Conservation (phyloP, 495 filamentous ascomycete species). For the Penicillium crystallinum region DNA sequence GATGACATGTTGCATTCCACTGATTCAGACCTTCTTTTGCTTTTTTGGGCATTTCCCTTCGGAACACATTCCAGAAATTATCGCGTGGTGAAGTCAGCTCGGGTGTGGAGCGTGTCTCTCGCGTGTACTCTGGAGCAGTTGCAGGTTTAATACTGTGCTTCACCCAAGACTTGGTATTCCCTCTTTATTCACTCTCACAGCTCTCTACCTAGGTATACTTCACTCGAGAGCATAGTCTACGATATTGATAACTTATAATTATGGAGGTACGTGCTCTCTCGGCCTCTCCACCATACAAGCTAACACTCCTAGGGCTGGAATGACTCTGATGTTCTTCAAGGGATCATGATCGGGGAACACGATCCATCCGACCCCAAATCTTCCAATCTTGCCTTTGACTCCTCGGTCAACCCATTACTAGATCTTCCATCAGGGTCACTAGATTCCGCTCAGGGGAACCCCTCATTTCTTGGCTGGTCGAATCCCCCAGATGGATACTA, state of each 20-base stretch:
- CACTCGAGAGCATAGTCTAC: no score
- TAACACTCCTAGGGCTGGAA: slow-evolving; percentile 23
- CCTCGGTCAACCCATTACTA: slow-evolving; percentile 23
- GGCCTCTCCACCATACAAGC: neutral
- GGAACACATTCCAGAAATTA: slow-evolving; percentile 3
- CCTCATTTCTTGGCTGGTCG: slow-evolving; percentile 24
- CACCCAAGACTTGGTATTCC: neutral
- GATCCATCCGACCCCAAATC: slow-evolving; percentile 10
- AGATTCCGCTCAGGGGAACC: slow-evolving; percentile 11
- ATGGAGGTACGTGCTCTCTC: slow-evolving; percentile 19
- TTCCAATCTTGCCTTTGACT: slow-evolving; percentile 22
- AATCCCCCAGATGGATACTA: slow-evolving; percentile 20
- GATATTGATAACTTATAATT: neutral
- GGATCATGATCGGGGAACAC: slow-evolving; percentile 24
- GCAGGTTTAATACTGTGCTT: slow-evolving; percentile 9
- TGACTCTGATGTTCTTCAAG: slow-evolving; percentile 34
- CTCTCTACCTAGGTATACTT: no score
- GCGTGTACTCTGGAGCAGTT: slow-evolving; percentile 17
- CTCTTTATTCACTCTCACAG: neutral
- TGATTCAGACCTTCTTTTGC: neutral
- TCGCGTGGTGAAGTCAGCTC: slow-evolving; percentile 18
- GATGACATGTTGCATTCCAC: slow-evolving; percentile 26
- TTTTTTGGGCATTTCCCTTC: neutral
- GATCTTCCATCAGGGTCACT: slow-evolving; percentile 26
- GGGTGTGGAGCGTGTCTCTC: slow-evolving; percentile 11